Base-by-base conservation (phyloP, 257 asterid species). In the Jacaranda mimosifolia region DNA sequence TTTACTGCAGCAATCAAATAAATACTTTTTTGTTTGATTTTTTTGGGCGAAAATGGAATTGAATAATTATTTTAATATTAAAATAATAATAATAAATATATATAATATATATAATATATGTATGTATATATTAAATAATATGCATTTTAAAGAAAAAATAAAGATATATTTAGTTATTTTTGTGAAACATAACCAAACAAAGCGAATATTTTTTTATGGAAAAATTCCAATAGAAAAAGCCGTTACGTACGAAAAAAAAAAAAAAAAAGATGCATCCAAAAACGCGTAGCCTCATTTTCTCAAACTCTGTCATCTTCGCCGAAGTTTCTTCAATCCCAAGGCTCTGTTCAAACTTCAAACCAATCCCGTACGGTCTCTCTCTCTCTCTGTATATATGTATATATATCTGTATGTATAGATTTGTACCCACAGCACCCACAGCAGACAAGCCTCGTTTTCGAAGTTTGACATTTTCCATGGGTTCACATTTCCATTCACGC, bases 401-500 rank as follows among this genome's bases (percentile, higher is more conserved):
- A 7, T 17, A 45, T 26, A 21, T 36, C 0, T 18, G 4, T 39
- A 43, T 39, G 10, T 68, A 5, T 15, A 11, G 3, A 32, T 36
- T 7, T 46, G 9, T 53, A 55, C 1, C 14, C 3, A 38, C 63
- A 78, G 73, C 73, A 69, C 72, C 78, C 59, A 39, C n/a, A n/a
- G n/a, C n/a, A n/a, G n/a, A n/a, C 17, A 72, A 70, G 59, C 68
- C 76, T 68, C 83, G 18, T 74, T 73, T 83, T 67, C 53, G 19
- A 53, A n/a, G 73, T 82, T 63, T 65, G 69, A 42, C 83, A 53
- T 76, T 55, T 76, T 38, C 55, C 32, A 2, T 26, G 88, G 59
- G 87, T 89, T 88, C 91, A 84, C 96, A 88, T 77, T 63, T 14
- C 68, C 80, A 8, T 82, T 83, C 81, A 78, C 75, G 82, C 91